Percentiles rank a stretch among this genome's conserved stretches.
phyloP scores from a whole-genome alignment of 805 yeast species.

The Starmerella stellata region DNA sequence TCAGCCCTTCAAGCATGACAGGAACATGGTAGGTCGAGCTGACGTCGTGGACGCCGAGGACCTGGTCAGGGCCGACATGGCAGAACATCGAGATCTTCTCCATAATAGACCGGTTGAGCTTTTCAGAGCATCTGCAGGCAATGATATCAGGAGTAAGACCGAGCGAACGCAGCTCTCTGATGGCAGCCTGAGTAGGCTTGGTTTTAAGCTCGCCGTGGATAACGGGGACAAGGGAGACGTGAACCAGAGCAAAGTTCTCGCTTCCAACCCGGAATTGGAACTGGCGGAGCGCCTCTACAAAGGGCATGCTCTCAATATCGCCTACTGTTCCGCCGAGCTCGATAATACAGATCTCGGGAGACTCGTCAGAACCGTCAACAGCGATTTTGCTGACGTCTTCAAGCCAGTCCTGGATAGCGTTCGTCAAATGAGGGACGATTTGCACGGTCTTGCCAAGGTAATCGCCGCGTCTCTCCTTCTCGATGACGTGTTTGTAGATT shows the following conservation, averaged over 20 bases:
- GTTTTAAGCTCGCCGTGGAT: slow-evolving; percentile 98
- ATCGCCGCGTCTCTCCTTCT: slow-evolving; percentile 88
- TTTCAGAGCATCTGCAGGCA: slow-evolving; percentile 88
- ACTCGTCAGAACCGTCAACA: slow-evolving; percentile 71
- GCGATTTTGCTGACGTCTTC: slow-evolving; percentile 83
- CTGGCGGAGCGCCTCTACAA: slow-evolving; percentile 96
- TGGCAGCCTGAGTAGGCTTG: slow-evolving; percentile 98
- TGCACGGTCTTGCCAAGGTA: slow-evolving; percentile 98
- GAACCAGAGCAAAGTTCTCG: slow-evolving; percentile 87
- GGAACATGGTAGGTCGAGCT: slow-evolving; percentile 97
- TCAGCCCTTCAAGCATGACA: slow-evolving; percentile 70
- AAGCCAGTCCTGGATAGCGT: slow-evolving; percentile 96
- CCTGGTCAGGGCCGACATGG: slow-evolving; percentile 97
- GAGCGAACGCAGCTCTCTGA: slow-evolving; percentile 83
- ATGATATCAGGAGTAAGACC: slow-evolving; percentile 93
- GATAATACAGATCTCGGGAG: slow-evolving; percentile 90
- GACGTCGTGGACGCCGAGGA: slow-evolving; percentile 89
- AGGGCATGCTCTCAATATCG: slow-evolving; percentile 96
- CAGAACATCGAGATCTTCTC: slow-evolving; percentile 97
- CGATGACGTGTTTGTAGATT: slow-evolving; percentile 83
- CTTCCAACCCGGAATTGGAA: slow-evolving; percentile 93
- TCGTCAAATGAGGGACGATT: slow-evolving; percentile 95
- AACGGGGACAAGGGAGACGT: slow-evolving; percentile 92
- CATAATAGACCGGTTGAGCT: slow-evolving; percentile 65
- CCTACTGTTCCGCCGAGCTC: slow-evolving; percentile 99